These are phyloP conservation scores for Podospora pseudopauciseta DNA, from an alignment of 495 filamentous ascomycete genomes.

Conservation along the genomic window DNA sequence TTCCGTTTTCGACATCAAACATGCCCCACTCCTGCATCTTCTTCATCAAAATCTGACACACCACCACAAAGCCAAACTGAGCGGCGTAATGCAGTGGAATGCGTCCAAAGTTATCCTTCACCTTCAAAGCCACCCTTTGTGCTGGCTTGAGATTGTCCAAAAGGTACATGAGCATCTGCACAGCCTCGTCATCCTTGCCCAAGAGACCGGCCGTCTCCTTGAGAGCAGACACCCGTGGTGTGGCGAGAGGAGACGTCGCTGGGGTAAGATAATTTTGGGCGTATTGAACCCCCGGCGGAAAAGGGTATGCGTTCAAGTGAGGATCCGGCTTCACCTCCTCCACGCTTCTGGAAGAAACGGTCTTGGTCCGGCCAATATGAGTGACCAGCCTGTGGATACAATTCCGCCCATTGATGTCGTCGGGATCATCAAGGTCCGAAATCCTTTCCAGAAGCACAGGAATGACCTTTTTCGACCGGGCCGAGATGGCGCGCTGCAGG, in stretches of 20 bases:
- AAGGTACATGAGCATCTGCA: slow-evolving; percentile 68
- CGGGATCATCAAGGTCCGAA: slow-evolving; percentile 71
- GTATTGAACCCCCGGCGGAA: slow-evolving; percentile 57
- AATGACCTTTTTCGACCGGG: slow-evolving; percentile 64
- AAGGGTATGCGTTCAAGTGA: slow-evolving; percentile 45
- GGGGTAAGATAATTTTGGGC: slow-evolving; percentile 61
- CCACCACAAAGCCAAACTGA: slow-evolving; percentile 84
- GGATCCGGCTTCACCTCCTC: slow-evolving; percentile 31
- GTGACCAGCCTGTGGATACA: slow-evolving; percentile 90
- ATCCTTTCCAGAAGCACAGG: slow-evolving; percentile 63
- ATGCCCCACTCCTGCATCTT: slow-evolving; percentile 85
- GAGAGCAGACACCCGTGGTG: slow-evolving; percentile 35
- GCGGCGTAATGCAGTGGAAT: slow-evolving; percentile 93
- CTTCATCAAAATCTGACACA: slow-evolving; percentile 82
- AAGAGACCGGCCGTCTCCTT: slow-evolving; percentile 55
- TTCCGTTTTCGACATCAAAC: slow-evolving; percentile 77
- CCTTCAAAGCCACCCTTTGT: slow-evolving; percentile 65
- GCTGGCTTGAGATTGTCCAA: slow-evolving; percentile 64
- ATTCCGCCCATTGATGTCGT: slow-evolving; percentile 91
- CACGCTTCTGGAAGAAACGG: slow-evolving; percentile 46
- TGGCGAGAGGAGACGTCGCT: slow-evolving; percentile 60
- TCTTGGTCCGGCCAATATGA: slow-evolving; percentile 76
- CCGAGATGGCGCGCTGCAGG: slow-evolving; percentile 77
- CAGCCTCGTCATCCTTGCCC: slow-evolving; percentile 66
- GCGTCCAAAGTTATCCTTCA: slow-evolving; percentile 74